A percentile compares a stretch with the other conserved stretches of the same genome.
Conservation (phyloP, 331 rosid species). For the Malus hybrid region DNA sequence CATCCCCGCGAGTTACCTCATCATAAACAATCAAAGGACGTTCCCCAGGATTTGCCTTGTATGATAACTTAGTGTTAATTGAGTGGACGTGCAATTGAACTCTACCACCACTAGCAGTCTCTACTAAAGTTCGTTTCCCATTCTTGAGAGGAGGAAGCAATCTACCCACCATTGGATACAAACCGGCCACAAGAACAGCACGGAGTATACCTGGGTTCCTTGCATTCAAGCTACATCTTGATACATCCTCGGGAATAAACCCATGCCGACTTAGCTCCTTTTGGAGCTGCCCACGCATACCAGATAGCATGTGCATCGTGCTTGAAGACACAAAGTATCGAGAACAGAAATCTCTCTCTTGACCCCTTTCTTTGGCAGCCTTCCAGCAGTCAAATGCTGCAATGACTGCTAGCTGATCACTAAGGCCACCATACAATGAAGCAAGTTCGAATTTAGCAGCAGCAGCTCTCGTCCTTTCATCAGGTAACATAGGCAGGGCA, state of each 20-base stretch:
- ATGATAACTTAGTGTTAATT: conserved; percentile 26
- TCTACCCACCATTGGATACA: conserved; percentile 90
- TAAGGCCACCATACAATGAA: conserved; percentile 66
- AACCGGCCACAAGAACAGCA: conserved; percentile 73
- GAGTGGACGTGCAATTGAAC: conserved; percentile 65
- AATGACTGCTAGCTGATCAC: conserved; percentile 83
- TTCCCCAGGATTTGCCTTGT: conserved; percentile 2
- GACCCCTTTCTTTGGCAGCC: not conserved
- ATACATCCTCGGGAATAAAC: conserved; percentile 43
- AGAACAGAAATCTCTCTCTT: conserved; percentile 43
- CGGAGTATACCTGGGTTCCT: conserved; percentile 66
- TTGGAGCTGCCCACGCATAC: conserved; percentile 80
- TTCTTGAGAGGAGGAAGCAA: conserved; percentile 24
- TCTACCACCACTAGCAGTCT: conserved; percentile 49
- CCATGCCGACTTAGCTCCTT: conserved; percentile 62
- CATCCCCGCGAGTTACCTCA: conserved; percentile 73
- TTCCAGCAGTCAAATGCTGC: conserved; percentile 89
- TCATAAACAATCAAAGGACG: conserved; percentile 50
- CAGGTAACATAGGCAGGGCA: conserved; percentile 62
- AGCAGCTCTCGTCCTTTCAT: conserved; percentile 48
- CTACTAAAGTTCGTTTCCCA: conserved; percentile 30
- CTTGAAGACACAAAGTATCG: conserved; percentile 46
- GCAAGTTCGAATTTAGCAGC: conserved; percentile 67
- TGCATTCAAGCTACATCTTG: conserved; percentile 57
- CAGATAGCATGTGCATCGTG: conserved; percentile 64